Evolutionary conservation across 345 rosid species (phyloP).

Genomic region (Conringia planisiliqua): DNA sequence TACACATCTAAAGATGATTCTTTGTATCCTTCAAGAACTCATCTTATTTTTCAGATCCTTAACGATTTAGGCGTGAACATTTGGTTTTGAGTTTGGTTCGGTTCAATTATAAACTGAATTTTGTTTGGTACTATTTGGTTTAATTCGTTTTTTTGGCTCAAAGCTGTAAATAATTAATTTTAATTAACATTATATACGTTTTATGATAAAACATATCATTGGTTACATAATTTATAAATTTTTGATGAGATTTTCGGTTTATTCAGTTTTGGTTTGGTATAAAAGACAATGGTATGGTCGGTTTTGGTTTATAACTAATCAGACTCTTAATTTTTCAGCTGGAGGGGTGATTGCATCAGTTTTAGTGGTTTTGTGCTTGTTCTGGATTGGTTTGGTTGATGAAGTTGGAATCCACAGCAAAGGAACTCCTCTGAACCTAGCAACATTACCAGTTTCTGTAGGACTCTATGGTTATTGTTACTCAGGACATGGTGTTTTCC

Average conservation of each 20-base stretch:
- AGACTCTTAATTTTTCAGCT: constrained; percentile 40
- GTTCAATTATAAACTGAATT: too few relatives aligned
- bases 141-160: background rate
- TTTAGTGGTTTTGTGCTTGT: constrained; percentile 72
- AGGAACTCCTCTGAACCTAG: constrained; percentile 59
- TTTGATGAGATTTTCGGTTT: background rate
- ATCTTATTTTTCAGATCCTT: background rate
- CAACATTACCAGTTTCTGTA: constrained; percentile 79
- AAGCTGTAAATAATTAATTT: background rate
- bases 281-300: background rate
- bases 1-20: background rate
- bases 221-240: background rate
- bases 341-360: constrained; percentile 93
- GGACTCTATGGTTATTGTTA: constrained; percentile 94
- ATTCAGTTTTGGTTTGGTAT: background rate
- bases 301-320: background rate
- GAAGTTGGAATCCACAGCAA: constrained; percentile 59
- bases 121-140: too few relatives aligned
- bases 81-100: background rate
- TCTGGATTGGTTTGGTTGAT: constrained; percentile 83
- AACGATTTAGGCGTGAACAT: background rate
- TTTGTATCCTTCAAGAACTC: background rate
- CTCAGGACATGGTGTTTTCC: constrained; percentile 98
- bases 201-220: background rate
- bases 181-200: background rate